Conservation (phyloP, 495 filamentous ascomycete species). For the Penicillium lividum region DNA sequence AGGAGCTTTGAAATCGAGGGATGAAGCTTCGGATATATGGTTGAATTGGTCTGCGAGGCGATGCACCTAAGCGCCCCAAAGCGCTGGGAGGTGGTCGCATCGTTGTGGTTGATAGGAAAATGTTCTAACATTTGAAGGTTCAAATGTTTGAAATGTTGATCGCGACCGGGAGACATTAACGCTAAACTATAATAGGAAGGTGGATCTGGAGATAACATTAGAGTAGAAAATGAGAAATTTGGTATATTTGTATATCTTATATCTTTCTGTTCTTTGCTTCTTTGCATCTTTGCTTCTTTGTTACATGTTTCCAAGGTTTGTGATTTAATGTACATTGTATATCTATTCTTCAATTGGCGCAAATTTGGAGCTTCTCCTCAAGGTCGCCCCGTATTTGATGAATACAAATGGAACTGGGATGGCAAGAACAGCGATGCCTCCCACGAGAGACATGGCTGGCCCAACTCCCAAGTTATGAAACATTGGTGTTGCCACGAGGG, state of each 20-base stretch:
- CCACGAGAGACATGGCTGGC: slow-evolving; percentile 36
- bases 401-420: slow-evolving; percentile 40
- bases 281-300: too few species aligned
- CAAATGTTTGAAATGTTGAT: background rate
- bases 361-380: background rate
- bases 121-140: background rate
- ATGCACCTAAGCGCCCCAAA: background rate
- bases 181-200: background rate
- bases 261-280: too few species aligned
- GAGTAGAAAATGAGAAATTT: too few species aligned
- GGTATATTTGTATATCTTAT: too few species aligned
- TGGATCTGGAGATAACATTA: too few species aligned
- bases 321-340: too few species aligned
- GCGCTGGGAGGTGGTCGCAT: background rate
- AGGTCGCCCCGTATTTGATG: slow-evolving; percentile 26
- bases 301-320: too few species aligned
- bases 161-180: background rate
- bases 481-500: slow-evolving; percentile 38
- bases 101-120: background rate
- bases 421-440: slow-evolving; percentile 31
- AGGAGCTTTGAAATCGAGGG: slow-evolving; percentile 12
- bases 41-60: background rate
- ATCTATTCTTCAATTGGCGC: too few species aligned
- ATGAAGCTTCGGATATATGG: background rate
- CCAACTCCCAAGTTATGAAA: slow-evolving; percentile 32